These are phyloP conservation scores for Saccharomycopsis hybrid DNA, from an alignment of 1,139 yeast species.

Conservation along the genomic window DNA sequence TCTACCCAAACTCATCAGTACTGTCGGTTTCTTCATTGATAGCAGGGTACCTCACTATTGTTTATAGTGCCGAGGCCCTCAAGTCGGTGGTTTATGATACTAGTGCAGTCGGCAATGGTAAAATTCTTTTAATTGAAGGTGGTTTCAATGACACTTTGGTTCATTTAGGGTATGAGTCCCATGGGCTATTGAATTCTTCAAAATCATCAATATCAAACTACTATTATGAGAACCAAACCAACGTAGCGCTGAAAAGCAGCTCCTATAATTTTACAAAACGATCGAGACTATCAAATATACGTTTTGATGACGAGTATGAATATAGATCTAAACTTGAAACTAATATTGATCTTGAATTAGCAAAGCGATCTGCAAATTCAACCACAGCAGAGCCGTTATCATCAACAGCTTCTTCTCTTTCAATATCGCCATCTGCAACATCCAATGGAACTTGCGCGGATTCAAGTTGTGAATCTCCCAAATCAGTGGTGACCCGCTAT, in stretches of 20 bases:
- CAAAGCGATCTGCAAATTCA: too few species aligned
- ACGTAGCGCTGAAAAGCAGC: too few species aligned
- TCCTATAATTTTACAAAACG: too few species aligned
- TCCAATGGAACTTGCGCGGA: conserved; percentile 4
- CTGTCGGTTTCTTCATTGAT: conserved; percentile 50
- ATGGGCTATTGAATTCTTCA: conserved; percentile 21
- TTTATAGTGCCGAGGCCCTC: conserved; percentile 53
- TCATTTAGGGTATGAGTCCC: conserved; percentile 26
- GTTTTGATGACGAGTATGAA: too few species aligned
- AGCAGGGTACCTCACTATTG: conserved; percentile 66
- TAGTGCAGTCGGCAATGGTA: conserved; percentile 37
- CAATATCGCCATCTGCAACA: conserved; percentile 1
- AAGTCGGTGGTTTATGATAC: conserved; percentile 45
- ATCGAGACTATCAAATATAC: not conserved
- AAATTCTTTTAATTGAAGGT: conserved; percentile 35
- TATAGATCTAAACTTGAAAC: too few species aligned
- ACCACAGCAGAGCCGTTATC: too few species aligned
- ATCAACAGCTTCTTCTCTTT: conserved; percentile 2
- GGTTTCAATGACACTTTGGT: conserved; percentile 36
- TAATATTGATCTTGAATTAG: too few species aligned
- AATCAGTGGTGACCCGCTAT: conserved; percentile 16
- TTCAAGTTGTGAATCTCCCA: conserved; percentile 6
- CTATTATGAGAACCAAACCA: too few species aligned
- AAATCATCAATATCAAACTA: too few species aligned
- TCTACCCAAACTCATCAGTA: conserved; percentile 67